Evolutionary conservation across 257 asterid genomes (phyloP).

Genomic region (Perilla frutescens): DNA sequence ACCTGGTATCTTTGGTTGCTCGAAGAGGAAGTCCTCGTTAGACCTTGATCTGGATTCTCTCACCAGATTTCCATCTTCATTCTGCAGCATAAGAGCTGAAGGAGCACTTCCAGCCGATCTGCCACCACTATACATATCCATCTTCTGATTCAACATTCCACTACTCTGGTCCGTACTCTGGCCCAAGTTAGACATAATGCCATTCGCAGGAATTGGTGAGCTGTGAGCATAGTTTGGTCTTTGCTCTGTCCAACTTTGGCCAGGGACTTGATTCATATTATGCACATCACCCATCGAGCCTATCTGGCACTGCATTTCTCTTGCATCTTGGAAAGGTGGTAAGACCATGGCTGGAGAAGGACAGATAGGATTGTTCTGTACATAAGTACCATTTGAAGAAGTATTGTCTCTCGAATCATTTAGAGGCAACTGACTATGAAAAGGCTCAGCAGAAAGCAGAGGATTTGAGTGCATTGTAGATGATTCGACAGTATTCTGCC

Average conservation of each 20-base stretch:
- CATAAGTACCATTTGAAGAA: slow-evolving; percentile 45
- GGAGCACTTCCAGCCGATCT: slow-evolving; percentile 51
- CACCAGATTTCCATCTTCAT: slow-evolving; percentile 40
- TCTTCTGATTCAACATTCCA: slow-evolving; percentile 47
- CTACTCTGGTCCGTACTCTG: slow-evolving; percentile 43
- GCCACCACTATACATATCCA: slow-evolving; percentile 51
- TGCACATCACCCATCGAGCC: slow-evolving; percentile 38
- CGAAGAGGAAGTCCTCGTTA: slow-evolving; percentile 53
- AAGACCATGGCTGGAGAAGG: slow-evolving; percentile 52
- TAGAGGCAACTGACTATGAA: slow-evolving; percentile 52
- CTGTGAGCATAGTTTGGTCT: slow-evolving; percentile 45
- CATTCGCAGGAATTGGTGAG: slow-evolving; percentile 48
- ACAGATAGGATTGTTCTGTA: slow-evolving; percentile 47
- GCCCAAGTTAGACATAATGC: slow-evolving; percentile 39
- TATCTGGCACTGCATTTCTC: slow-evolving; percentile 46
- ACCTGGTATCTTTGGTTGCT: slow-evolving; percentile 59
- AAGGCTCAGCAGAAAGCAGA: slow-evolving; percentile 51
- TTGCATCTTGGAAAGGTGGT: slow-evolving; percentile 53
- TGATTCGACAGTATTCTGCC: slow-evolving; percentile 51
- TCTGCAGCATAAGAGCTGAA: slow-evolving; percentile 49
- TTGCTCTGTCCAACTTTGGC: slow-evolving; percentile 54
- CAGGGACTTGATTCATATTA: slow-evolving; percentile 40
- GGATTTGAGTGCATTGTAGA: slow-evolving; percentile 52
- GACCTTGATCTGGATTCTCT: slow-evolving; percentile 49
- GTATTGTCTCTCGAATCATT: slow-evolving; percentile 45